Evolutionary conservation across 805 yeast genomes (phyloP).

Genomic region (Cyberlindnera mississippiensis): DNA sequence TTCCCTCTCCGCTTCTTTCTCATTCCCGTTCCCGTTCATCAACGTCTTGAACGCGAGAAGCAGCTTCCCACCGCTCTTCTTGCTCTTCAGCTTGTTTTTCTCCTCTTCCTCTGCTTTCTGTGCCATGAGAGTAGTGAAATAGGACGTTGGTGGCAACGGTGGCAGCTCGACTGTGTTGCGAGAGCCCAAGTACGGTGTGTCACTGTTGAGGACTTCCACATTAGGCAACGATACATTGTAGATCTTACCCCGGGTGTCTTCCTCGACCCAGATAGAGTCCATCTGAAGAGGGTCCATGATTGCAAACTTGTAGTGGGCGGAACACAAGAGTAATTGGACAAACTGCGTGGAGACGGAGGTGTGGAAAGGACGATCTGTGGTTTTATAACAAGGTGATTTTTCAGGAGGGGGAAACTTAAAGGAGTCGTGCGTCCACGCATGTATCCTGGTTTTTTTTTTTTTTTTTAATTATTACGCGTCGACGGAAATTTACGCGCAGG

Average conservation of each 20-base stretch:
- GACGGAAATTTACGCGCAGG: slow-evolving; percentile 1
- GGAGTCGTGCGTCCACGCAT: no score
- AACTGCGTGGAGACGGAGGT: neutral
- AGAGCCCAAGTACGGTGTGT: slow-evolving; percentile 30
- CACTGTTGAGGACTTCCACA: slow-evolving; percentile 33
- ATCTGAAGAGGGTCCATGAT: slow-evolving; percentile 21
- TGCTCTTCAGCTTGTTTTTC: slow-evolving; percentile 4
- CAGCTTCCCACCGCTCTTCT: slow-evolving; percentile 23
- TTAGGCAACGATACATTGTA: slow-evolving; percentile 28
- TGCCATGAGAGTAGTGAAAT: slow-evolving; percentile 13
- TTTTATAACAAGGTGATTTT: no score
- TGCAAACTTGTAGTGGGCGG: neutral
- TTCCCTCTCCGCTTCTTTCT: slow-evolving; percentile 5
- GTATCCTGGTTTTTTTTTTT: no score
- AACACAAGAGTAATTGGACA: neutral
- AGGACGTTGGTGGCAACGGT: slow-evolving; percentile 31
- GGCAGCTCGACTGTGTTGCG: slow-evolving; percentile 35
- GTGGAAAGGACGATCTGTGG: no score
- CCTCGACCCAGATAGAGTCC: slow-evolving; percentile 42
- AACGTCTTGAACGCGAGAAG: slow-evolving; percentile 31
- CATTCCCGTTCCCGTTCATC: slow-evolving; percentile 13
- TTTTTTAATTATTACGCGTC: neutral
- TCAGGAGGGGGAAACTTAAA: no score
- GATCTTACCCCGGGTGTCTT: slow-evolving; percentile 31
- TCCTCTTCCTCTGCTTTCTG: slow-evolving; percentile 8